phyloP scores from a whole-genome alignment of 1,284 basidiomycete species.

The Pseudozyma sp. region DNA sequence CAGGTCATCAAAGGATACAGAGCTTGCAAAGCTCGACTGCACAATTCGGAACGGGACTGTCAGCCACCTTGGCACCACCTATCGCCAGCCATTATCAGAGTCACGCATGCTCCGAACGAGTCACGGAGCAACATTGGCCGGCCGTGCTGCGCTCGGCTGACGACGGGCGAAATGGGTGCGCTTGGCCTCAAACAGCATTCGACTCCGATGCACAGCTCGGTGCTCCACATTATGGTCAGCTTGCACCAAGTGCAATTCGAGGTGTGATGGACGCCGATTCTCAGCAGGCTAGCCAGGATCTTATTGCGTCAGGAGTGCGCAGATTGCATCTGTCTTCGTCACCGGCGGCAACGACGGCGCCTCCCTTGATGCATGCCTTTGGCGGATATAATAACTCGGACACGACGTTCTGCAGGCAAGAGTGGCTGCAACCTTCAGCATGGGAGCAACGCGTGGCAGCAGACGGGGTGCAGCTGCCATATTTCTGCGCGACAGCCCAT shows the following conservation, averaged over 20 bases:
- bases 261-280: background rate
- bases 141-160: background rate
- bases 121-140: background rate
- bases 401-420: background rate
- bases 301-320: background rate
- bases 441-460: no score
- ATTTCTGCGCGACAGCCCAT: no score
- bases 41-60: background rate
- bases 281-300: background rate
- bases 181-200: background rate
- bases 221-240: background rate
- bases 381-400: background rate
- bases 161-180: background rate
- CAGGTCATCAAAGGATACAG: constrained; percentile 1
- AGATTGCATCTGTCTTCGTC: background rate
- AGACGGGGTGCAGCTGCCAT: no score
- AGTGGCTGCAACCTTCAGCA: background rate
- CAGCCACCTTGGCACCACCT: background rate
- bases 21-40: constrained; percentile 2
- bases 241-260: background rate
- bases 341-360: background rate
- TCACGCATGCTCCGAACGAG: background rate
- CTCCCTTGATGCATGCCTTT: background rate
- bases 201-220: background rate
- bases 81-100: background rate